phyloP scores from a whole-genome alignment of 805 yeast genomes.

The Cyberlindnera sargentensis region DNA sequence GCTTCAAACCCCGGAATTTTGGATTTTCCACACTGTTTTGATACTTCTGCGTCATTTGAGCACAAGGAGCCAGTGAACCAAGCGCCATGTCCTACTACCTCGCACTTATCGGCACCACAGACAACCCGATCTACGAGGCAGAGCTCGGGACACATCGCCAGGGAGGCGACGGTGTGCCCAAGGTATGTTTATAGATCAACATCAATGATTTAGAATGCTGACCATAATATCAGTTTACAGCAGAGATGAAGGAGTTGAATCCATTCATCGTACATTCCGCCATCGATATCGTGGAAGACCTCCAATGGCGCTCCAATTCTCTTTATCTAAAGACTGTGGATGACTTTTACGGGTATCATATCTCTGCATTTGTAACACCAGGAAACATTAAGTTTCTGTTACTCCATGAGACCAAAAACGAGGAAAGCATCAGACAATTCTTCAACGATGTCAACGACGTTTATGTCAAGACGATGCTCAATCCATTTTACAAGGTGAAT shows the following conservation, averaged over 20 bases:
- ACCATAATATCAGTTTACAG: constrained; percentile 39
- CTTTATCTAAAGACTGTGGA: constrained; percentile 75
- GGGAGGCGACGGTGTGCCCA: constrained; percentile 49
- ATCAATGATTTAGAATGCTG: background rate
- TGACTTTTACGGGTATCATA: constrained; percentile 71
- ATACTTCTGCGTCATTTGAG: background rate
- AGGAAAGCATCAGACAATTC: constrained; percentile 74
- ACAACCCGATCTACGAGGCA: constrained; percentile 79
- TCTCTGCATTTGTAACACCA: constrained; percentile 84
- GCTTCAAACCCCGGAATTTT: no score
- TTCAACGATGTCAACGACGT: constrained; percentile 81
- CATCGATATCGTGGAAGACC: constrained; percentile 83
- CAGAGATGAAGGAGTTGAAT: constrained; percentile 67
- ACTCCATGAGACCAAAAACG: constrained; percentile 52
- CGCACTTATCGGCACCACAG: constrained; percentile 81
- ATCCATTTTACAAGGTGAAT: constrained; percentile 78
- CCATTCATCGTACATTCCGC: constrained; percentile 89
- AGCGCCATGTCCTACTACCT: constrained; percentile 70
- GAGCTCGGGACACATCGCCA: constrained; percentile 74
- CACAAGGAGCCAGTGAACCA: background rate
- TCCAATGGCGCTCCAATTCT: constrained; percentile 68
- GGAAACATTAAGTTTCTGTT: constrained; percentile 80
- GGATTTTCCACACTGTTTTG: background rate
- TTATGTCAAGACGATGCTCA: constrained; percentile 76
- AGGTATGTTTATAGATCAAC: constrained; percentile 3